Conservation (phyloP, 2,329 filamentous ascomycete species). For the Ilyonectria robusta region DNA sequence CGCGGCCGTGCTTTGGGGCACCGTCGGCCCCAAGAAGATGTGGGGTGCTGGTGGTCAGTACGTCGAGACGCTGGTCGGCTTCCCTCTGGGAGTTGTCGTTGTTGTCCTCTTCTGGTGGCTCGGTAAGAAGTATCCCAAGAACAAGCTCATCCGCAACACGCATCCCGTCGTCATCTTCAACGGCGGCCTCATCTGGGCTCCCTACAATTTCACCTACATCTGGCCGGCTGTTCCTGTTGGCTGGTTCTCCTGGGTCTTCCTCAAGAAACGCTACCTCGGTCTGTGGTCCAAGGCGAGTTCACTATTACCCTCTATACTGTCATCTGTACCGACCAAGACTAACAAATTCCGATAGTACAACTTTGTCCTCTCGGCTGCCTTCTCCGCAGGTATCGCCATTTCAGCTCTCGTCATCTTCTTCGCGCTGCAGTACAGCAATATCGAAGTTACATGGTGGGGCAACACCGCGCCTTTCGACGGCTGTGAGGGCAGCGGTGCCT, state of each 20-base stretch:
- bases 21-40: slow-evolving; percentile 55
- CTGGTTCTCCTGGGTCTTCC: slow-evolving; percentile 63
- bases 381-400: slow-evolving; percentile 61
- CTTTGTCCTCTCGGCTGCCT: slow-evolving; percentile 63
- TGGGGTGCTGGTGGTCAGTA: slow-evolving; percentile 56
- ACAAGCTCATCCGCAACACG: slow-evolving; percentile 54
- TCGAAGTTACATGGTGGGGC: slow-evolving; percentile 62
- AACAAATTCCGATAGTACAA: slow-evolving; percentile 54
- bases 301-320: fast-evolving
- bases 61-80: slow-evolving; percentile 54
- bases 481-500: slow-evolving; percentile 45
- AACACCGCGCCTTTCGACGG: slow-evolving; percentile 50
- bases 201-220: slow-evolving; percentile 62
- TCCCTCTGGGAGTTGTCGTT: slow-evolving; percentile 55
- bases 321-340: slow-evolving; percentile 11
- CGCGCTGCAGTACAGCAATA: slow-evolving; percentile 56
- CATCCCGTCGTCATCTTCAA: slow-evolving; percentile 60
- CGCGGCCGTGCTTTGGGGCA: slow-evolving; percentile 59
- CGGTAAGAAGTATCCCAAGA: slow-evolving; percentile 51
- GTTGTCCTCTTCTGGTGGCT: slow-evolving; percentile 56
- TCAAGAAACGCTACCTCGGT: slow-evolving; percentile 59
- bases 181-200: slow-evolving; percentile 58
- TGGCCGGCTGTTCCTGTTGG: slow-evolving; percentile 64
- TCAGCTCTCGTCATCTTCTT: slow-evolving; percentile 65
- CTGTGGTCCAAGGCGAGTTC: slow-evolving; percentile 62